These are phyloP conservation scores for Trifolium repens DNA, from an alignment of 306 rosid species.

Conservation along the genomic window DNA sequence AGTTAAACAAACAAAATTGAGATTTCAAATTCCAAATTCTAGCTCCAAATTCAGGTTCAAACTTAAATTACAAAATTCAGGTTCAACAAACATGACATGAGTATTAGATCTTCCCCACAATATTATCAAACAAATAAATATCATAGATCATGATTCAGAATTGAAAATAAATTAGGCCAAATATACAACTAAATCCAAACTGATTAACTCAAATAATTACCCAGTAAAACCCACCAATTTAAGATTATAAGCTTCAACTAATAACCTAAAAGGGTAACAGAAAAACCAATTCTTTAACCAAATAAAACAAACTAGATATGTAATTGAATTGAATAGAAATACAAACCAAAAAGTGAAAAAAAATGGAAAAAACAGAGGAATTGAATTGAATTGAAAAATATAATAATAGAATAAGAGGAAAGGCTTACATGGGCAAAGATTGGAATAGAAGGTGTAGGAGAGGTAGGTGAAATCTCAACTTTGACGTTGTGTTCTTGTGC, in stretches of 20 bases:
- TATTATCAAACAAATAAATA: conserved; percentile 2
- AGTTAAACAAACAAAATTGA: conserved; percentile 10
- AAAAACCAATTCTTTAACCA: conserved; percentile 10
- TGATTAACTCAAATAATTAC: neutral
- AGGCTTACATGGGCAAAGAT: conserved; percentile 56
- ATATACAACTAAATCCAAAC: conserved; percentile 15
- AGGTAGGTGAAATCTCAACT: conserved; percentile 59
- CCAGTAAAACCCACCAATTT: neutral
- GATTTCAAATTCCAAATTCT: conserved; percentile 11
- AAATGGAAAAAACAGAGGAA: neutral
- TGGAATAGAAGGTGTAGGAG: conserved; percentile 56
- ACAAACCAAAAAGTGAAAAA: neutral
- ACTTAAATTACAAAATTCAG: conserved; percentile 19
- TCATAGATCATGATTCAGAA: conserved; percentile 12
- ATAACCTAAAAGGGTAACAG: neutral
- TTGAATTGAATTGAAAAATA: conserved; percentile 28
- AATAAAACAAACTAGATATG: conserved; percentile 9
- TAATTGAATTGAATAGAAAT: conserved; percentile 35
- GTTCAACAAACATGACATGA: conserved; percentile 5
- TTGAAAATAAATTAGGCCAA: conserved; percentile 10
- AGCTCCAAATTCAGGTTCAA: conserved; percentile 15
- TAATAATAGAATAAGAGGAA: conserved; percentile 30
- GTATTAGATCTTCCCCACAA: conserved; percentile 30
- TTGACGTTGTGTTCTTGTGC: conserved; percentile 59
- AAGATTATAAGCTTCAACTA: neutral